Base-by-base conservation (phyloP, 257 asterid species). In the Solanum medicagineum region DNA sequence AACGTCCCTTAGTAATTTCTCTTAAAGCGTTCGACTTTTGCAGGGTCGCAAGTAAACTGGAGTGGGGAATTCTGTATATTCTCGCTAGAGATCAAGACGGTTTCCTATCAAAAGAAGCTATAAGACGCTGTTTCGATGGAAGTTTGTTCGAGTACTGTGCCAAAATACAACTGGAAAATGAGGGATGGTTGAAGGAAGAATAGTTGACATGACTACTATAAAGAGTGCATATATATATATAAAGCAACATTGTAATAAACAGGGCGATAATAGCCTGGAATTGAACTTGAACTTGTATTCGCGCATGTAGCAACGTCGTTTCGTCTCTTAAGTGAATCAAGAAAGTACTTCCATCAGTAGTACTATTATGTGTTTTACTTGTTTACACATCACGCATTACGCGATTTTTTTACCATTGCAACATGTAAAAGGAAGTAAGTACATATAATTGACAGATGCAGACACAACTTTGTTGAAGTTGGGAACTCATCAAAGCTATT, bases 71-170 rank as follows among this genome's bases (percentile, higher is more conserved):
- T 5, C 86, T 96, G 56, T 96, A 93, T 55, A 16, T 90, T 2
- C 93, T 94, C 16, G 99, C 98, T 0, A 89, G 93, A 88, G 99
- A 96, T 70, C 91, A 86, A 47, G 94, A 94, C 0, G 99, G 99
- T 11, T 91, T 88, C 85, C 90, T 94, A 11, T 91, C 98, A 0
- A 96, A 94, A 83, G 98, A 96, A 88, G 98, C 99, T 0, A 91
- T 94, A 6, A 87, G 99, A 71, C 91, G 98, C 1, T 93, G 98
- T 26, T 96, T 32, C 26, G 99, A 96, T 16, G 99, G 99, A 36
- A 94, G 97, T 51, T 89, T 96, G 88, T 96, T 96, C 51, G 97
- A 96, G 42, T 94, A 96, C 85, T 94, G 96, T 24, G 97, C 98
- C 2, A 93, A 87, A 87, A 87, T 89, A 90, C 92, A 93, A 20